phyloP scores from a whole-genome alignment of 2,329 filamentous ascomycete species.

The Orbilia brochopaga region DNA sequence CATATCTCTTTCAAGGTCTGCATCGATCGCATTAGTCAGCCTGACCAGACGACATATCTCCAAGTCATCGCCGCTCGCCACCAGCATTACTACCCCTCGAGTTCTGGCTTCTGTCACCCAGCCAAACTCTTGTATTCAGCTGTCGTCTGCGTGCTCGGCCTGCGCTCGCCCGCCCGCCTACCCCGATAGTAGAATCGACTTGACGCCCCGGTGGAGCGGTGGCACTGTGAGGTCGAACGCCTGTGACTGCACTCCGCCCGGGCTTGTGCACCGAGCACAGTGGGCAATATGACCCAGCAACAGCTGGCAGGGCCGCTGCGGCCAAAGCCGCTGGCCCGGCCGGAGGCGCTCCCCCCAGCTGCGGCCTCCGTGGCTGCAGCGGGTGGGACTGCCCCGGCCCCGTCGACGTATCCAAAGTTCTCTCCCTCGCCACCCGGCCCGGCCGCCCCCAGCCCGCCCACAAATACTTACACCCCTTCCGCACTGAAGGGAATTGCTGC shows the following conservation, averaged over 20 bases:
- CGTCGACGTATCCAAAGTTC: slow-evolving; percentile 10
- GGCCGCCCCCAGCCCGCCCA: not conserved
- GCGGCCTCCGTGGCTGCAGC: not conserved
- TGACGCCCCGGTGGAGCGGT: slow-evolving; percentile 27
- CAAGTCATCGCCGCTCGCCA: too few species aligned
- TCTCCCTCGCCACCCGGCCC: slow-evolving; percentile 5
- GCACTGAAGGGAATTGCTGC: slow-evolving; percentile 42
- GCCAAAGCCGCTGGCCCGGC: slow-evolving; percentile 6
- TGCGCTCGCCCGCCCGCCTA: not conserved
- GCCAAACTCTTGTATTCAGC: not conserved
- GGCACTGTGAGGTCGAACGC: not conserved
- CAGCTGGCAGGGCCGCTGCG: slow-evolving; percentile 30
- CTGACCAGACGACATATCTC: too few species aligned
- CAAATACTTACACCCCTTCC: slow-evolving; percentile 21
- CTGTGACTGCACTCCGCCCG: slow-evolving; percentile 12
- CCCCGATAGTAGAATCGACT: slow-evolving; percentile 11
- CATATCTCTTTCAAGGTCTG: not conserved
- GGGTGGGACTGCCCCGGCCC: not conserved
- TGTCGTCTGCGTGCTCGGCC: not conserved
- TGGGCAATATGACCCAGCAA: slow-evolving; percentile 40
- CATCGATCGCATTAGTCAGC: not conserved
- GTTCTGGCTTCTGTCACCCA: too few species aligned
- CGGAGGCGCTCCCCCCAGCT: not conserved
- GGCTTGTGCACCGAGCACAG: slow-evolving; percentile 23
- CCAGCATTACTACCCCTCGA: too few species aligned